Conservation (phyloP, 768 basidiomycete species). For the Suillus spraguei region DNA sequence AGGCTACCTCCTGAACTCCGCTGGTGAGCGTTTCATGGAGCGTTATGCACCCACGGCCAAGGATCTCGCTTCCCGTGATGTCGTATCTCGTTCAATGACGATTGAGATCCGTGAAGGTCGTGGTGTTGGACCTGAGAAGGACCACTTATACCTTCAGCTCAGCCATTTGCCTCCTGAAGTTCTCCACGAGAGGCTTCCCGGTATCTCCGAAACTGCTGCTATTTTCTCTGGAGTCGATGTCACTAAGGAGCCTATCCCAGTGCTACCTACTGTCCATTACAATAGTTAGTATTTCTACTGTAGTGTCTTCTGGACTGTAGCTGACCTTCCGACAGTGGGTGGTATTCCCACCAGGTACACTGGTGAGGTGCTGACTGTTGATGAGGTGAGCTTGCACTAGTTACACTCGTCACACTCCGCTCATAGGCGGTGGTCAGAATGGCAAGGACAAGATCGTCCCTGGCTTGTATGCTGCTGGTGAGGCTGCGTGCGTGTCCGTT, state of each 20-base stretch:
- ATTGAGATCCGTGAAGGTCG: conserved; percentile 98
- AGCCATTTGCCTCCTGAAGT: conserved; percentile 96
- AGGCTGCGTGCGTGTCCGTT: conserved; percentile 98
- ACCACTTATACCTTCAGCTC: conserved; percentile 95
- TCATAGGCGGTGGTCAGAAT: conserved; percentile 37
- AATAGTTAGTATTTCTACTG: conserved; percentile 69
- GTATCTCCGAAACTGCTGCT: conserved; percentile 99
- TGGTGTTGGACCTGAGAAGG: conserved; percentile 97
- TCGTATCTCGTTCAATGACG: conserved; percentile 99
- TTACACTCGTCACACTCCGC: conserved; percentile 1
- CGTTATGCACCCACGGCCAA: conserved; percentile 99
- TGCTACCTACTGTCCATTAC: conserved; percentile 97
- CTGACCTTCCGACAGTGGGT: conserved; percentile 67
- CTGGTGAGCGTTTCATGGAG: conserved; percentile 99
- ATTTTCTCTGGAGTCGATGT: conserved; percentile 99
- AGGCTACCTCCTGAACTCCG: conserved; percentile 96
- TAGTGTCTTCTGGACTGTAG: not conserved
- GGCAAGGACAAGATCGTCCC: conserved; percentile 95
- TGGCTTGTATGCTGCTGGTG: conserved; percentile 97
- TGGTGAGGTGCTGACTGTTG: conserved; percentile 91
- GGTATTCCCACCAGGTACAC: conserved; percentile 99
- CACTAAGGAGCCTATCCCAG: conserved; percentile 99
- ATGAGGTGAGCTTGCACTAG: conserved; percentile 45
- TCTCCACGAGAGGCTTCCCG: conserved; percentile 94
- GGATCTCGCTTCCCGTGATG: conserved; percentile 98